phyloP scores from a whole-genome alignment of 805 yeast species.

The Cyberlindnera bimundalis region DNA sequence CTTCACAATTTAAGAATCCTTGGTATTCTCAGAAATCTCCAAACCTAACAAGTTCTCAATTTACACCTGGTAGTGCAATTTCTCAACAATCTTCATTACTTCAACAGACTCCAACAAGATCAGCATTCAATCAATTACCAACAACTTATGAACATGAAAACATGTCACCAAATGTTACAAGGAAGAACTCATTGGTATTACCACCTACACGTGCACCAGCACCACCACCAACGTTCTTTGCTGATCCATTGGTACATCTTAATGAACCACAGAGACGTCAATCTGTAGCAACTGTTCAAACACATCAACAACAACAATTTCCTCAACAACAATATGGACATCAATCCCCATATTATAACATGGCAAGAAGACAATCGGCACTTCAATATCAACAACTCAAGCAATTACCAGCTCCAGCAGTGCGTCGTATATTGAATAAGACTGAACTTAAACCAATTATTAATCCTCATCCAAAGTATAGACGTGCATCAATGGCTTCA shows the following conservation, averaged over 20 bases:
- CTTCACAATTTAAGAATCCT: constrained; percentile 28
- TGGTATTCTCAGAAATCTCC: constrained; percentile 25
- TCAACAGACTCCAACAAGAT: constrained; percentile 23
- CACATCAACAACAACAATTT: constrained; percentile 13
- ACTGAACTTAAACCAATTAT: constrained; percentile 59
- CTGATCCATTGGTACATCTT: constrained; percentile 25
- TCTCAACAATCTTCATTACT: constrained; percentile 7
- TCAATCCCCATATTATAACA: constrained; percentile 8
- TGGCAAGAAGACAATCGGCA: constrained; percentile 24
- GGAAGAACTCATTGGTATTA: constrained; percentile 29
- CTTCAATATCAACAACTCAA: constrained; percentile 29
- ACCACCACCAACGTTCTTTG: constrained; percentile 38
- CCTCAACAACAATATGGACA: constrained; percentile 9
- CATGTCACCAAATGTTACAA: constrained; percentile 14
- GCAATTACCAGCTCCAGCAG: constrained; percentile 45
- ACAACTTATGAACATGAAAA: constrained; percentile 46
- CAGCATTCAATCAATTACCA: constrained; percentile 37
- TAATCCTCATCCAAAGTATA: constrained; percentile 62
- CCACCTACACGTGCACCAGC: constrained; percentile 46
- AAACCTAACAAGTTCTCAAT: constrained; percentile 5
- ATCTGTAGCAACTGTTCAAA: constrained; percentile 33
- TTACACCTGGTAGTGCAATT: not conserved
- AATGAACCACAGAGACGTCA: constrained; percentile 35
- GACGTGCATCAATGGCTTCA: constrained; percentile 65
- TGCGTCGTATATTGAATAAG: constrained; percentile 38